phyloP scores from a whole-genome alignment of 2,329 filamentous ascomycete species.

The Lachnellula cervina region DNA sequence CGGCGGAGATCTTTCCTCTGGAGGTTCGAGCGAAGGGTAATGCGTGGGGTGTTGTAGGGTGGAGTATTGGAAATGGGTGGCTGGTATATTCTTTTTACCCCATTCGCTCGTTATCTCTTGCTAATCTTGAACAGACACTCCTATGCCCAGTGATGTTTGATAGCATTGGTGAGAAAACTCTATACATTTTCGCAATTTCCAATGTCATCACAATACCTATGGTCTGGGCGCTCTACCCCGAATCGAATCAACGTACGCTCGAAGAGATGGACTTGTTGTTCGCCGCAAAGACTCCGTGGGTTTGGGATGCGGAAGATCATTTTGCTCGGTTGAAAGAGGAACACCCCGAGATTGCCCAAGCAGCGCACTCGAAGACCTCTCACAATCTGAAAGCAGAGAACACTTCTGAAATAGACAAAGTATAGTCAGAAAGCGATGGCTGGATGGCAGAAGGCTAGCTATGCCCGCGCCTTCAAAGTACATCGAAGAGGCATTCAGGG shows the following conservation, averaged over 20 bases:
- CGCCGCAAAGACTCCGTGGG: constrained; percentile 60
- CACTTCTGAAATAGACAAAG: too few relatives aligned
- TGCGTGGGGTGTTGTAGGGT: constrained; percentile 70
- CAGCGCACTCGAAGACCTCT: constrained; percentile 17
- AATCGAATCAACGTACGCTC: constrained; percentile 67
- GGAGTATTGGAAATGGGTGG: constrained; percentile 72
- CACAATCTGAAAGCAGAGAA: too few relatives aligned
- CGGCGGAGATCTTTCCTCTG: constrained; percentile 69
- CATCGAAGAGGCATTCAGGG: too few relatives aligned
- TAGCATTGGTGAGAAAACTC: constrained; percentile 62
- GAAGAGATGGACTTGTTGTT: constrained; percentile 75
- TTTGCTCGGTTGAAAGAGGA: constrained; percentile 59
- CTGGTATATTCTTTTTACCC: constrained; percentile 35
- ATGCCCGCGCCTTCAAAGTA: too few relatives aligned
- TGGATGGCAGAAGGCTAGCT: too few relatives aligned
- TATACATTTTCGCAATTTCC: constrained; percentile 67
- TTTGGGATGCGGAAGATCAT: constrained; percentile 64
- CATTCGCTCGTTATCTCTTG: constrained; percentile 13
- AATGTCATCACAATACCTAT: constrained; percentile 63
- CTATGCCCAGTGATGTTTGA: constrained; percentile 40
- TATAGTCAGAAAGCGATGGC: too few relatives aligned
- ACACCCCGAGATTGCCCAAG: constrained; percentile 46
- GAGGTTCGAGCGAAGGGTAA: constrained; percentile 69
- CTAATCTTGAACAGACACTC: constrained; percentile 29
- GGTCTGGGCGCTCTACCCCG: constrained; percentile 65